Conservation (phyloP, 164 flowering plant species). For the Cinnamomum chago region DNA sequence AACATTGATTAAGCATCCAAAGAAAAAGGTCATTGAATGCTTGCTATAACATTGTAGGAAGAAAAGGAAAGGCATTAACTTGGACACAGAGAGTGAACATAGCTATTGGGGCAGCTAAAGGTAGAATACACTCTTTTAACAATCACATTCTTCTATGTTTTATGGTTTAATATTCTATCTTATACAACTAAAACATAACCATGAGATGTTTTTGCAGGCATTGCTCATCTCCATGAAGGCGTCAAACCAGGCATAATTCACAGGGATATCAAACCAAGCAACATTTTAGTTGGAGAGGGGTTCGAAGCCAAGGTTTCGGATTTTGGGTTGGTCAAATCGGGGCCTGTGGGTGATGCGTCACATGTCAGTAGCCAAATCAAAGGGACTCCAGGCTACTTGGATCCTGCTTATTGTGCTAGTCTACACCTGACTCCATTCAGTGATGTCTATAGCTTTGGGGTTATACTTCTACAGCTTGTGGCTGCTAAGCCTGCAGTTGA, state of each 20-base stretch:
- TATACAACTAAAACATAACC: neutral
- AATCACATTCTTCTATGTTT: neutral
- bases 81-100: slow-evolving; percentile 70
- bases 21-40: neutral
- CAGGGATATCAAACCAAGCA: slow-evolving; percentile 72
- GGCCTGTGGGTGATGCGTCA: slow-evolving; percentile 63
- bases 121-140: slow-evolving; percentile 13
- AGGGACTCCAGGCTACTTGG: slow-evolving; percentile 76
- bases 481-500: slow-evolving; percentile 61
- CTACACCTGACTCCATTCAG: slow-evolving; percentile 52
- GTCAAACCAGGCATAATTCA: slow-evolving; percentile 65
- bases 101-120: slow-evolving; percentile 80
- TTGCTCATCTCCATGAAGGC: slow-evolving; percentile 62
- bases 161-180: neutral
- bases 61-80: slow-evolving; percentile 43
- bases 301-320: slow-evolving; percentile 67
- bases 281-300: slow-evolving; percentile 52
- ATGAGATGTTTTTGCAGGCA: slow-evolving; percentile 29
- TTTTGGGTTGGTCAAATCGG: slow-evolving; percentile 60
- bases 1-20: neutral
- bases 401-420: slow-evolving; percentile 67
- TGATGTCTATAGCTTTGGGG: slow-evolving; percentile 76
- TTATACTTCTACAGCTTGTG: slow-evolving; percentile 67
- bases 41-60: slow-evolving; percentile 25
- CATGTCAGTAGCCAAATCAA: slow-evolving; percentile 71